These are phyloP conservation scores for Daldinia concentrica DNA, from an alignment of 495 filamentous ascomycete genomes.

Conservation along the genomic window DNA sequence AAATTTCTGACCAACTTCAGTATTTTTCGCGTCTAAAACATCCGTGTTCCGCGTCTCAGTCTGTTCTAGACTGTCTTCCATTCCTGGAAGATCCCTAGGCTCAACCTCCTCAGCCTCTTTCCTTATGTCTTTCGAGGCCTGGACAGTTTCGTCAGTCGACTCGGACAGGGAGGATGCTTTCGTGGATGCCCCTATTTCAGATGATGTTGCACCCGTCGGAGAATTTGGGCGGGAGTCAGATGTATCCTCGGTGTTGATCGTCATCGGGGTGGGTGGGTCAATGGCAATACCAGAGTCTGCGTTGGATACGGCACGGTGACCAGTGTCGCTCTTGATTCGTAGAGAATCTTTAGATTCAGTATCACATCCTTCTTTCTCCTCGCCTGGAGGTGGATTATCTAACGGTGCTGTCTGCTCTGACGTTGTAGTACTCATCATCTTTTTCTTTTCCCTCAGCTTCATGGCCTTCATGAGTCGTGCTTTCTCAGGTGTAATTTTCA, in stretches of 20 bases:
- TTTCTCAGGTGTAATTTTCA: conserved; percentile 85
- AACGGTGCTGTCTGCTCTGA: conserved; percentile 33
- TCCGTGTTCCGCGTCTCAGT: conserved; percentile 23
- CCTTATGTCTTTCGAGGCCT: conserved; percentile 40
- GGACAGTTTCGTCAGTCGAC: conserved; percentile 62
- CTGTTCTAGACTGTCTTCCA: conserved; percentile 5
- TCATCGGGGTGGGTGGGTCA: conserved; percentile 46
- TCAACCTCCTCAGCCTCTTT: conserved; percentile 30
- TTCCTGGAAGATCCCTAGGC: conserved; percentile 11
- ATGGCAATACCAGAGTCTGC: conserved; percentile 54
- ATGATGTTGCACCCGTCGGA: conserved; percentile 54
- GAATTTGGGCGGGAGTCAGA: conserved; percentile 63
- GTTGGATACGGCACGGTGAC: conserved; percentile 45
- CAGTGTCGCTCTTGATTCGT: conserved; percentile 28
- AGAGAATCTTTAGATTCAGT: conserved; percentile 22
- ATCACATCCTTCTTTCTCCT: conserved; percentile 38
- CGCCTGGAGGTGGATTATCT: conserved; percentile 17
- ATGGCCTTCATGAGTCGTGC: conserved; percentile 91
- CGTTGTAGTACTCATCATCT: conserved; percentile 62
- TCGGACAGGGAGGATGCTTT: conserved; percentile 65
- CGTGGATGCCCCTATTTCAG: conserved; percentile 62
- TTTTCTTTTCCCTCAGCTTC: conserved; percentile 82
- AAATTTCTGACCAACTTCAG: conserved; percentile 35
- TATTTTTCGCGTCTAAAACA: conserved; percentile 26
- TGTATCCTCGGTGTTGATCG: conserved; percentile 49